Evolutionary conservation across 352 stramenopile species (phyloP), one percentile per base, ranked within the genome.

Genomic region (Phytophthora citrophthora): DNA sequence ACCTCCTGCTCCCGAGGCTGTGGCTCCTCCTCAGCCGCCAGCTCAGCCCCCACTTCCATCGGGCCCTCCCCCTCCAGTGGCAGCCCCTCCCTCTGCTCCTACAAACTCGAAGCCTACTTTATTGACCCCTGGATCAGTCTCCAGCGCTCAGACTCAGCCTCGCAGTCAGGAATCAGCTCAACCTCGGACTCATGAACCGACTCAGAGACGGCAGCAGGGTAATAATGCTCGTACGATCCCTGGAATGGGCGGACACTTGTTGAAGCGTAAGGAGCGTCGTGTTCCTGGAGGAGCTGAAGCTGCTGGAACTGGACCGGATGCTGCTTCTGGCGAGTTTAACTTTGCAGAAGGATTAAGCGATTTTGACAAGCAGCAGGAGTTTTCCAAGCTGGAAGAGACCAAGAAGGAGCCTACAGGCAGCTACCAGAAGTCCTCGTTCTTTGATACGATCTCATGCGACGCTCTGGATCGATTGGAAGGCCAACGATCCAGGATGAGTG

Each of bases 391-490:
- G 5, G 72, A 74, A 32, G 61, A 78, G 18, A 41, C 54, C 13
- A 66, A 60, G 34, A 47, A 59, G 41, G 77, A 88, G 50, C 56
- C 65, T 23, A 90, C 79, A 46, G 83, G 79, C 5, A 88, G 80
- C 51, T 96, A 96, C 70, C 86, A 95, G 58, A 96, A 96, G 50
- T 91, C 82, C 29, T 94, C 84, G 23, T 96, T 96, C 74, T 96
- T 96, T 50, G 89, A 96, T 66, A 92, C 90, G 38, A 95, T 96
- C 50, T 96, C 88, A 43, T 96, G 89, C 54, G 89, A 96, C 56
- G 86, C 89, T 18, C 64, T 96, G 39, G 89, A 96, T 52, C 83
- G 86, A 13, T 64, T 94, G 18, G 86, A 94, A 60, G 86, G 86
- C 61, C 77, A 90, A 51, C 72, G 75, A 5, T 72, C 81, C 15